Percentiles rank a stretch among this genome's conserved stretches.
phyloP scores from a whole-genome alignment of 2,329 filamentous ascomycete genomes.

The Cylindrodendrum hubeiense region DNA sequence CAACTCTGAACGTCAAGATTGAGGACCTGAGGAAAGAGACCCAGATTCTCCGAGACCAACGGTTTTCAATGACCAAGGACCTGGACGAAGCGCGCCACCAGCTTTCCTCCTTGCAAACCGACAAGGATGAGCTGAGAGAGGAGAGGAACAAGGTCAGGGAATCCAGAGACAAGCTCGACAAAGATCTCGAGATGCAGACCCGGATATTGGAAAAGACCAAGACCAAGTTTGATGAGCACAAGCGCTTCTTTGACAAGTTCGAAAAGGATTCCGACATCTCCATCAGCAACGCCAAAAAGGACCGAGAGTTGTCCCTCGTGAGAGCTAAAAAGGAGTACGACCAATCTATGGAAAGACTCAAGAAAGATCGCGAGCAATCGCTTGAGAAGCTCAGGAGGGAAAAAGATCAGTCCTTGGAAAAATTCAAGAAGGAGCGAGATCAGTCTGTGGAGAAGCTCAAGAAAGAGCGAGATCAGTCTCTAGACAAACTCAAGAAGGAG shows the following conservation, averaged over 20 bases:
- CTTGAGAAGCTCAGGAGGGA: conserved; percentile 31
- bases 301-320: conserved; percentile 31
- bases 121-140: conserved; percentile 42
- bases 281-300: conserved; percentile 35
- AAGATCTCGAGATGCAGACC: conserved; percentile 33
- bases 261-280: conserved; percentile 37
- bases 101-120: conserved; percentile 39
- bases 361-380: conserved; percentile 34
- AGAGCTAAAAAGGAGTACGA: conserved; percentile 38
- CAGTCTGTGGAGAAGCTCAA: conserved; percentile 34
- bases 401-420: conserved; percentile 27
- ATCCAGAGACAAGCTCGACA: conserved; percentile 37
- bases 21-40: conserved; percentile 40
- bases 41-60: conserved; percentile 35
- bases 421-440: conserved; percentile 30
- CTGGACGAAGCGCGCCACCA: conserved; percentile 40
- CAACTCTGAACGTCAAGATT: conserved; percentile 35
- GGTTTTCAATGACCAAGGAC: conserved; percentile 39
- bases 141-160: conserved; percentile 41
- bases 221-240: conserved; percentile 35
- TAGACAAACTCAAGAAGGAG: conserved; percentile 25
- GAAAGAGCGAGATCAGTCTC: conserved; percentile 37
- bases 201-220: conserved; percentile 25
- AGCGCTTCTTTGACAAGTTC: conserved; percentile 29
- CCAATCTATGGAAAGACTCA: conserved; percentile 29